phyloP scores from a whole-genome alignment of 1,139 yeast genomes.

The Pneumocystis murina region DNA sequence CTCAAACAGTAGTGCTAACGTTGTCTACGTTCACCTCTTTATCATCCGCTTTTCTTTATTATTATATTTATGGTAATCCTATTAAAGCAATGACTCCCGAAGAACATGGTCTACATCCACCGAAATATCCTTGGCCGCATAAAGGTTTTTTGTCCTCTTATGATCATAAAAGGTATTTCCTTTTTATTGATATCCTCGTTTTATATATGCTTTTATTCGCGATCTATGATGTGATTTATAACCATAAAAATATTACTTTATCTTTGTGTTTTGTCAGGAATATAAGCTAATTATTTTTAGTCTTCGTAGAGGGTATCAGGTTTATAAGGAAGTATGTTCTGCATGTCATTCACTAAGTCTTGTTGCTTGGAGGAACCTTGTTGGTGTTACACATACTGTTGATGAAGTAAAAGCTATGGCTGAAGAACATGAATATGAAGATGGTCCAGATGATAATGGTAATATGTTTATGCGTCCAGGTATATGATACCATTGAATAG shows the following conservation, averaged over 20 bases:
- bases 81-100: conserved; percentile 98
- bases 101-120: conserved; percentile 96
- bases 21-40: conserved; percentile 17
- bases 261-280: background rate
- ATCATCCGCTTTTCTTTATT: conserved; percentile 26
- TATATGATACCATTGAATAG: background rate
- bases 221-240: background rate
- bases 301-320: conserved; percentile 96
- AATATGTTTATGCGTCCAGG: conserved; percentile 93
- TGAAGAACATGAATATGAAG: conserved; percentile 94
- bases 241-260: background rate
- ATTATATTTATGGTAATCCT: conserved; percentile 55
- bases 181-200: conserved; percentile 28
- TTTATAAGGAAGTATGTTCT: conserved; percentile 96
- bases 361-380: conserved; percentile 93
- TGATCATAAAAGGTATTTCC: conserved; percentile 49
- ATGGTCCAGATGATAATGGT: conserved; percentile 99
- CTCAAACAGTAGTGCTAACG: conserved; percentile 13
- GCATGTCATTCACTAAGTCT: conserved; percentile 95
- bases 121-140: conserved; percentile 87
- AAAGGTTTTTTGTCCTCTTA: conserved; percentile 75
- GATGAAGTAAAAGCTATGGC: conserved; percentile 86
- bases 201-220: background rate
- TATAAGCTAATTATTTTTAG: conserved; percentile 7
- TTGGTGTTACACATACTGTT: conserved; percentile 90